Percentiles rank a stretch among this genome's conserved stretches.
Conservation (phyloP, 2,329 filamentous ascomycete species). For the Capronia coronata region DNA sequence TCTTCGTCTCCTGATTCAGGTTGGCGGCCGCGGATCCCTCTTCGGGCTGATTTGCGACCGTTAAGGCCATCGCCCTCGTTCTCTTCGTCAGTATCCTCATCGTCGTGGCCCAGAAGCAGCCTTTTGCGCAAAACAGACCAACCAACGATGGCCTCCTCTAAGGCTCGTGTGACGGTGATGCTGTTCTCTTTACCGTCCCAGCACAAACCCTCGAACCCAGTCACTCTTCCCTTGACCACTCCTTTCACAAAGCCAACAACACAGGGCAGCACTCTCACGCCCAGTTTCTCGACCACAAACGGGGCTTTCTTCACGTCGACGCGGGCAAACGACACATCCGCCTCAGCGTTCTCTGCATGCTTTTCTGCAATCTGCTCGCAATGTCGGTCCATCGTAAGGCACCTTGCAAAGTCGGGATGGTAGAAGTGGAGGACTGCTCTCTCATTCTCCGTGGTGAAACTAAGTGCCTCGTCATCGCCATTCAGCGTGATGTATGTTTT, state of each 20-base stretch:
- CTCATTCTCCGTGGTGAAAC: constrained; percentile 54
- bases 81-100: constrained; percentile 23
- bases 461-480: constrained; percentile 53
- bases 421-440: constrained; percentile 58
- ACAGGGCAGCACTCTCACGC: constrained; percentile 43
- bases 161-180: constrained; percentile 36
- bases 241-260: constrained; percentile 46
- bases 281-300: constrained; percentile 44
- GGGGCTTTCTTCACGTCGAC: constrained; percentile 43
- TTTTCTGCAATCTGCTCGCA: constrained; percentile 41
- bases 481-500: constrained; percentile 36
- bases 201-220: constrained; percentile 45
- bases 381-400: constrained; percentile 56
- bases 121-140: constrained; percentile 36
- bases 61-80: constrained; percentile 27
- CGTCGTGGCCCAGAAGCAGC: constrained; percentile 32
- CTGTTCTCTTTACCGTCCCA: constrained; percentile 35
- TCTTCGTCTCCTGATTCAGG: constrained; percentile 39
- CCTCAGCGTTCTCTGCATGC: constrained; percentile 30
- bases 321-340: constrained; percentile 40
- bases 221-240: constrained; percentile 39
- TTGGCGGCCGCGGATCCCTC: constrained; percentile 30
- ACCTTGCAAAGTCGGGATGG: constrained; percentile 58
- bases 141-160: constrained; percentile 40
- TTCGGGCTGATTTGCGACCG: constrained; percentile 28